phyloP scores from a whole-genome alignment of 495 filamentous ascomycete species.

The Aspergillus ostianus region DNA sequence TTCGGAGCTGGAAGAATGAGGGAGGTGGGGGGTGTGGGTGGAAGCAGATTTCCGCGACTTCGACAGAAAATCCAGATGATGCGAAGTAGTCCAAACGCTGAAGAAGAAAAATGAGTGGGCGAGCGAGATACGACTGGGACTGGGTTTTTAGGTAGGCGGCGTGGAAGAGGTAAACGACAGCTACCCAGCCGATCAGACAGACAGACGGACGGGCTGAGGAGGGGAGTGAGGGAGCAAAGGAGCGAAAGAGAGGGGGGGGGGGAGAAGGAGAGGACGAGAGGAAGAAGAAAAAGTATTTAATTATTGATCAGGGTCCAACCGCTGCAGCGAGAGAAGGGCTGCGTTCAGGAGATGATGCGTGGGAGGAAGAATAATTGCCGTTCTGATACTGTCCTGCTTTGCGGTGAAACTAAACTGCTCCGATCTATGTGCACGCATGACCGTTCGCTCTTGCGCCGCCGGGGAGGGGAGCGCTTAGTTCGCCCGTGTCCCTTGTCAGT shows the following conservation, averaged over 20 bases:
- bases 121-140: background rate
- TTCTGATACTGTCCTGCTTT: constrained; percentile 15
- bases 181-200: background rate
- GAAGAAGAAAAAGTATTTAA: constrained; percentile 9
- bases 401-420: constrained; percentile 26
- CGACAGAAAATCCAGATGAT: constrained; percentile 14
- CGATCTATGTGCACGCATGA: constrained; percentile 43
- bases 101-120: background rate
- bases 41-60: constrained; percentile 14
- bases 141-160: constrained; percentile 10
- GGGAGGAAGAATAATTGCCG: constrained; percentile 11
- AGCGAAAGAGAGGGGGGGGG: too few relatives aligned
- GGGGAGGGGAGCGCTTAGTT: constrained; percentile 35
- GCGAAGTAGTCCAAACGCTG: constrained; percentile 15
- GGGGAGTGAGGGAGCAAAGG: constrained; percentile 14
- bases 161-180: background rate
- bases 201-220: background rate
- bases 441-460: constrained; percentile 27
- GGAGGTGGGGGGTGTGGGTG: constrained; percentile 18
- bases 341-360: constrained; percentile 8
- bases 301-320: constrained; percentile 4
- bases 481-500: constrained; percentile 6
- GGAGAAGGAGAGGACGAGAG: constrained; percentile 10
- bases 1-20: constrained; percentile 18
- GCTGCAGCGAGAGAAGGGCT: constrained; percentile 1